These are phyloP conservation scores for Rhizopogon salebrosus DNA, from an alignment of 768 basidiomycete species.

Conservation along the genomic window DNA sequence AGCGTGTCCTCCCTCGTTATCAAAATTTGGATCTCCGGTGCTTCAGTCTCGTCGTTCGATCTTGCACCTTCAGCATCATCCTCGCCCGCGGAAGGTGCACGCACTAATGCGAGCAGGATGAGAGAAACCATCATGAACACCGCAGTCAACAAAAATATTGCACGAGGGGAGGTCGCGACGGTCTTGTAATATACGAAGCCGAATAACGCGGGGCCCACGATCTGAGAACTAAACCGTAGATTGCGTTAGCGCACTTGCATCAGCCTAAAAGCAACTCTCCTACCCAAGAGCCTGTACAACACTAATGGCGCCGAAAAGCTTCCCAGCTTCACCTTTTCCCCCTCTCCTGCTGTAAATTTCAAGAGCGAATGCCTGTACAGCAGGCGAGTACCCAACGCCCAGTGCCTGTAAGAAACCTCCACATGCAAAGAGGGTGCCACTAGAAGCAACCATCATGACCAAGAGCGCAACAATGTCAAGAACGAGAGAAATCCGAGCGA, in stretches of 20 bases:
- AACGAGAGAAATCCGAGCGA: conserved; percentile 57
- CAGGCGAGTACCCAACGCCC: conserved; percentile 59
- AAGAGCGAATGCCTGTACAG: conserved; percentile 66
- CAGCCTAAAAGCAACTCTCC: conserved; percentile 8
- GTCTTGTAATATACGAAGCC: conserved; percentile 69
- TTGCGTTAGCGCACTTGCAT: neutral
- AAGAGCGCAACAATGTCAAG: conserved; percentile 51
- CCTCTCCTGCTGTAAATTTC: conserved; percentile 53
- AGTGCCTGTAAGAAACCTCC: conserved; percentile 49
- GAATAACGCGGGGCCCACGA: conserved; percentile 69
- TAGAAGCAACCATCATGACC: conserved; percentile 43
- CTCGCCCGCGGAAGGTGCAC: conserved; percentile 24
- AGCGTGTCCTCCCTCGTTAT: neutral
- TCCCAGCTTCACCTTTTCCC: conserved; percentile 56
- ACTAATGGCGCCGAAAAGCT: conserved; percentile 75
- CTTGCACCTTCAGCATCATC: neutral
- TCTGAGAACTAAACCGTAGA: conserved; percentile 43
- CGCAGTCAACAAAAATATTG: conserved; percentile 60
- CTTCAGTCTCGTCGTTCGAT: neutral
- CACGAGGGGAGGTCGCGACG: conserved; percentile 61
- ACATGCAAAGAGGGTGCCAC: conserved; percentile 45
- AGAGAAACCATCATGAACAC: conserved; percentile 37
- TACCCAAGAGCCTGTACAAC: conserved; percentile 68
- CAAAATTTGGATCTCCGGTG: neutral
- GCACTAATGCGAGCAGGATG: conserved; percentile 42